Conservation (phyloP, 805 yeast genomes). For the Candida orba region DNA sequence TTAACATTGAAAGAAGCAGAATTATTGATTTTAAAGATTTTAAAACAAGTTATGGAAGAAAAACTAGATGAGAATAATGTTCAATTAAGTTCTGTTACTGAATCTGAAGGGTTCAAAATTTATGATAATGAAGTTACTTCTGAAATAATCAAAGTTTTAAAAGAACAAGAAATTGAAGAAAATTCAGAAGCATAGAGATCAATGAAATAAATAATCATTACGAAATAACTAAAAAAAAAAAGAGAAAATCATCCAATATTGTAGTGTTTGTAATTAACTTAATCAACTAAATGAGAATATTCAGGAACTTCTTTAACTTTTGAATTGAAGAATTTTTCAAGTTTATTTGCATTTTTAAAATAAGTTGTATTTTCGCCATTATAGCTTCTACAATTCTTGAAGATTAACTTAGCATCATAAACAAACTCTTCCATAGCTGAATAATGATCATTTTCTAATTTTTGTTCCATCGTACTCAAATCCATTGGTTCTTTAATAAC, state of each 20-base stretch:
- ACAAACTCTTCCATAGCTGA: slow-evolving; percentile 86
- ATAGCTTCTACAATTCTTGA: slow-evolving; percentile 86
- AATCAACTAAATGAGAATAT: slow-evolving; percentile 74
- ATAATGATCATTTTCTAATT: slow-evolving; percentile 86
- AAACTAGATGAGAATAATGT: slow-evolving; percentile 92
- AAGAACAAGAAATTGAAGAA: slow-evolving; percentile 57
- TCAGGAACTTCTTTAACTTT: slow-evolving; percentile 90
- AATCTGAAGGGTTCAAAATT: slow-evolving; percentile 76
- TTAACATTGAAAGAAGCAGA: slow-evolving; percentile 92
- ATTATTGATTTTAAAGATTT: slow-evolving; percentile 73
- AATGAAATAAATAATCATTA: background rate
- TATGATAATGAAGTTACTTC: slow-evolving; percentile 80
- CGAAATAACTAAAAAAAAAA: background rate
- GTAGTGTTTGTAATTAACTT: slow-evolving; percentile 7
- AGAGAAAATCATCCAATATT: too few relatives aligned
- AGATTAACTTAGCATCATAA: slow-evolving; percentile 79
- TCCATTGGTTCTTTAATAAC: slow-evolving; percentile 99
- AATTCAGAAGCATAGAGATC: slow-evolving; percentile 18
- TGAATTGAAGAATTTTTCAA: slow-evolving; percentile 79
- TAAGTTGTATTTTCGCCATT: slow-evolving; percentile 94
- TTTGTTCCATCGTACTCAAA: slow-evolving; percentile 88
- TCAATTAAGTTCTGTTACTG: slow-evolving; percentile 89
- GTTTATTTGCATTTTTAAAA: slow-evolving; percentile 87
- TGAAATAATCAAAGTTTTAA: slow-evolving; percentile 68
- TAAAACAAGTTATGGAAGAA: slow-evolving; percentile 99